Evolutionary conservation across 2,329 filamentous ascomycete genomes (phyloP).

Genomic region (Elsinoe fawcettii): DNA sequence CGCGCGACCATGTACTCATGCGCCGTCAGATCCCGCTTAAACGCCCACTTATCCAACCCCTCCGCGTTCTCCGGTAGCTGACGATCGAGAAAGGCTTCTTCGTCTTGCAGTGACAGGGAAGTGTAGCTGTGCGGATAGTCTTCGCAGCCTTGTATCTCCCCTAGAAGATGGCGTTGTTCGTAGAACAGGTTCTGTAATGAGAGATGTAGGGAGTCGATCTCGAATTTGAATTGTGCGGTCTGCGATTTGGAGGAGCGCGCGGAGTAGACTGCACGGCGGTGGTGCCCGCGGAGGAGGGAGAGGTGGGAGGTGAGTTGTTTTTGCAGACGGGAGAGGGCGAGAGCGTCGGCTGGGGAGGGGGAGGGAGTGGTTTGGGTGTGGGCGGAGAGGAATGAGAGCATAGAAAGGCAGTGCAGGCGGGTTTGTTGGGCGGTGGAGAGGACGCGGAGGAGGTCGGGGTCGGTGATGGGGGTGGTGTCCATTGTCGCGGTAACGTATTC

Average conservation of each 20-base stretch:
- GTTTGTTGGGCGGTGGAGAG: constrained; percentile 66
- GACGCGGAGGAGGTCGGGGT: constrained; percentile 58
- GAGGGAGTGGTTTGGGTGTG: constrained; percentile 36
- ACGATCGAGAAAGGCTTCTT: constrained; percentile 66
- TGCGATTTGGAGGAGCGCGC: constrained; percentile 78
- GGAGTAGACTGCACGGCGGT: constrained; percentile 71
- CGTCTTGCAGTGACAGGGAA: constrained; percentile 73
- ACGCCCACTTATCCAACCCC: neutral
- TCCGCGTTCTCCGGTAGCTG: constrained; percentile 49
- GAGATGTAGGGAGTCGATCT: constrained; percentile 85
- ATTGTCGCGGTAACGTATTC: too few relatives aligned
- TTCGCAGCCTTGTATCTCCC: constrained; percentile 85
- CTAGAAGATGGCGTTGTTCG: constrained; percentile 81
- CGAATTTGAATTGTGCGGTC: constrained; percentile 79
- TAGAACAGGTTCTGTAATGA: constrained; percentile 95
- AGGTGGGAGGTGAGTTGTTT: constrained; percentile 73
- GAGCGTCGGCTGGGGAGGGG: constrained; percentile 42
- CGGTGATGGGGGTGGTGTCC: constrained; percentile 41
- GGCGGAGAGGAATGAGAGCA: constrained; percentile 48
- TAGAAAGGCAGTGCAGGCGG: constrained; percentile 59
- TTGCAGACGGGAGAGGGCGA: constrained; percentile 64
- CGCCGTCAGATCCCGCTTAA: constrained; percentile 59
- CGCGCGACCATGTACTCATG: constrained; percentile 80
- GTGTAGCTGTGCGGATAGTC: constrained; percentile 87
- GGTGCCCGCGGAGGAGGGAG: constrained; percentile 70